These are phyloP conservation scores for Plasmopara halstedii DNA, from an alignment of 352 stramenopile species.

Conservation along the genomic window DNA sequence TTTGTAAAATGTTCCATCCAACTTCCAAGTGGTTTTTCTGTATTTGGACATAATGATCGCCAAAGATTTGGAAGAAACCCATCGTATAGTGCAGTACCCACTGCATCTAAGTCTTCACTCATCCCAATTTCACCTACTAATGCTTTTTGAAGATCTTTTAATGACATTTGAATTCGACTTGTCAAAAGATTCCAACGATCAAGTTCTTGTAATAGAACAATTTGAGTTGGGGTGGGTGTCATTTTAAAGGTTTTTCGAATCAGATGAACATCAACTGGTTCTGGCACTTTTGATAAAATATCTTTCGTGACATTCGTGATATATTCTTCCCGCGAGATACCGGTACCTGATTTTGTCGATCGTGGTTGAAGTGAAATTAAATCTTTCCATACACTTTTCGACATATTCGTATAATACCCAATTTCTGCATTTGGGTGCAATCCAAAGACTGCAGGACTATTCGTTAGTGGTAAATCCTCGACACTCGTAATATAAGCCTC, in stretches of 20 bases:
- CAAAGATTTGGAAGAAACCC: conserved; percentile 90
- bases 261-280: conserved; percentile 80
- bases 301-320: conserved; percentile 87
- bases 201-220: conserved; percentile 93
- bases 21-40: conserved; percentile 91
- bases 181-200: conserved; percentile 93
- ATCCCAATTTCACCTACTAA: conserved; percentile 94
- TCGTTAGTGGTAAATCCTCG: conserved; percentile 89
- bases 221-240: conserved; percentile 81
- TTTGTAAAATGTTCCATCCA: conserved; percentile 93
- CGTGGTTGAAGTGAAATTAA: conserved; percentile 90
- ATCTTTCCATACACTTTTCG: conserved; percentile 91
- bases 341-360: conserved; percentile 55
- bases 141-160: conserved; percentile 89
- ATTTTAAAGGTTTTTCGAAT: conserved; percentile 71
- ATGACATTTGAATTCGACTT: conserved; percentile 69
- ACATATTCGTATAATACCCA: conserved; percentile 93
- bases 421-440: conserved; percentile 96
- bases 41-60: conserved; percentile 86
- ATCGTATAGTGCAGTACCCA: conserved; percentile 90
- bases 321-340: conserved; percentile 89
- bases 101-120: conserved; percentile 91
- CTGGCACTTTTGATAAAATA: conserved; percentile 88
- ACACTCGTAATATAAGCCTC: conserved; percentile 78
- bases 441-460: conserved; percentile 92